Evolutionary conservation across 371 early-diverging fungal genomes (phyloP), one percentile per base, ranked within the genome.

Genomic region (Syncephalis plumigaleata): DNA sequence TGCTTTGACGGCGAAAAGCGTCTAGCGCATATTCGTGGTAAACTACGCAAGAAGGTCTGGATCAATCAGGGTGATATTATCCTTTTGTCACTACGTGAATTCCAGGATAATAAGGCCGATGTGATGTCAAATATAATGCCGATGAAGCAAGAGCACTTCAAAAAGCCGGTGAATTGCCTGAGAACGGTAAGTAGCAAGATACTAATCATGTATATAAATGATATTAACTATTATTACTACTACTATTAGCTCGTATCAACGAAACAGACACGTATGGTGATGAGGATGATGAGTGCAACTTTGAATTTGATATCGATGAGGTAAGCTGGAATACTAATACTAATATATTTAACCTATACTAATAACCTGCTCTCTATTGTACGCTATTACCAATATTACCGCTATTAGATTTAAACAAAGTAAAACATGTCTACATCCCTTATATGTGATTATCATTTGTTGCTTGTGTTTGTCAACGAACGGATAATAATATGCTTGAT

Each of bases 81-180:
- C 8, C 71, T 99, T 44, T 63, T 98, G 5, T 84, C 88, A 22
- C 73, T 97, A 52, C 80, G 98, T 60, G 97, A 98, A 53, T 98
- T 81, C 74, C 91, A 97, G 68, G 93, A 93, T 56, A 76, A 83
- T 47, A 93, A 91, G 68, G 92, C 93, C 47, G 97, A 98, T 71
- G 88, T 99, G 46, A 87, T 59, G 75, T 85, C 55, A 98, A 96
- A 71, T 99, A 98, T 67, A 88, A 79, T 49, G 82, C 93, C 47
- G 93, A 95, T 51, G 99, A 99, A 75, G 96, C 97, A n/a, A 77
- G 93, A 57, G 73, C 81, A 60, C 70, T 99, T 55, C 93, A 91
- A 66, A 71, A 87, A 37, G 85, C 88, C 54, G 95, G 95, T 48
- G 91, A 98, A 69, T 73, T 99, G 56, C 94, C 98, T n/a, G 98